Conservation (phyloP, 352 stramenopile genomes). For the Aphanomyces invadans region DNA sequence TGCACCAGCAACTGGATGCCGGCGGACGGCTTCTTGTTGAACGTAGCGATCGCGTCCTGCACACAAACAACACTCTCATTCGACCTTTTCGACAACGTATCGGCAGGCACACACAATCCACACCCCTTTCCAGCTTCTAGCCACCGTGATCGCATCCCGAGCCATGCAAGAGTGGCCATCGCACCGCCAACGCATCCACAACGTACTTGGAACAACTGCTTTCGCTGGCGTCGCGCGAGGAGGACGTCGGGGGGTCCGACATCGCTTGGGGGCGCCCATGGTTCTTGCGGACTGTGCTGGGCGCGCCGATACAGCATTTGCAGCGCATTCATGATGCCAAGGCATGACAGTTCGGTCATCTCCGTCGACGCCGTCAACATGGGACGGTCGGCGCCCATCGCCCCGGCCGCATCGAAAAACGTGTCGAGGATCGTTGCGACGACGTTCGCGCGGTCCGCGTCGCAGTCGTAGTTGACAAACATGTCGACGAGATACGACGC, state of each 20-base stretch:
- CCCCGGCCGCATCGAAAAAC: background rate
- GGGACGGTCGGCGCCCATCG: background rate
- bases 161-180: too few species aligned
- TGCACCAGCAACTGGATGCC: constrained; percentile 83
- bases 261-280: constrained; percentile 21
- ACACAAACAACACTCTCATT: too few species aligned
- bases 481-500: constrained; percentile 92
- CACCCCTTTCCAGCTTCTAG: too few species aligned
- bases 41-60: constrained; percentile 78
- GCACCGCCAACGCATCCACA: too few species aligned
- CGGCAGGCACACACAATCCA: too few species aligned
- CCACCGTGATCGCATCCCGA: too few species aligned
- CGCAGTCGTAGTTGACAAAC: constrained; percentile 99
- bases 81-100: too few species aligned
- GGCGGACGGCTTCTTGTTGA: constrained; percentile 91
- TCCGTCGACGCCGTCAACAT: background rate
- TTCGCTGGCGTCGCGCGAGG: constrained; percentile 58
- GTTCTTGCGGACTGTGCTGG: constrained; percentile 14
- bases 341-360: constrained; percentile 53
- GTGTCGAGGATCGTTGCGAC: constrained; percentile 84
- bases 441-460: constrained; percentile 95
- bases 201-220: constrained; percentile 61
- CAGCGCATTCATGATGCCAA: constrained; percentile 64
- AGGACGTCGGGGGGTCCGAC: constrained; percentile 36
- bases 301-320: constrained; percentile 66